phyloP scores from a whole-genome alignment of 495 filamentous ascomycete genomes.

The Pyrenopolyporus hunteri region DNA sequence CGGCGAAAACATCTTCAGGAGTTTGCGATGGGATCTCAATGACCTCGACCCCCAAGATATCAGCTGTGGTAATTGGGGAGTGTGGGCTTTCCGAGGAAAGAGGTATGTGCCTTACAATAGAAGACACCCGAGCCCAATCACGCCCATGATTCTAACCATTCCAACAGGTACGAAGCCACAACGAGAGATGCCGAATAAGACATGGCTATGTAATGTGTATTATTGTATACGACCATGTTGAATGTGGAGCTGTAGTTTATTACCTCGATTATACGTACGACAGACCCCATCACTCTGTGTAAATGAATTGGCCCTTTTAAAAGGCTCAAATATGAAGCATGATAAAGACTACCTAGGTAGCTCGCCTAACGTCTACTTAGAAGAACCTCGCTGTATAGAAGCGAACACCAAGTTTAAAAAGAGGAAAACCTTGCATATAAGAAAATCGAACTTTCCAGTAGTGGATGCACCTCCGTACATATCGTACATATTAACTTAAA shows the following conservation, averaged over 20 bases:
- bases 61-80: slow-evolving; percentile 93
- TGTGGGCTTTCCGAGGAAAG: slow-evolving; percentile 97
- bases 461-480: too few species aligned
- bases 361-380: background rate
- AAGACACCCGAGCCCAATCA: background rate
- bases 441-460: background rate
- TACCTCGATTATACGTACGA: slow-evolving; percentile 1
- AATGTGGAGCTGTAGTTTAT: slow-evolving; percentile 6
- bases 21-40: slow-evolving; percentile 95
- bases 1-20: slow-evolving; percentile 92
- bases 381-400: slow-evolving; percentile 1
- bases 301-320: background rate
- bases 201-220: background rate
- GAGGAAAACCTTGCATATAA: too few species aligned
- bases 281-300: background rate
- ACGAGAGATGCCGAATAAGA: slow-evolving; percentile 50
- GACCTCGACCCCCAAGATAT: slow-evolving; percentile 94
- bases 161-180: slow-evolving; percentile 66
- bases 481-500: too few species aligned
- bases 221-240: slow-evolving; percentile 3
- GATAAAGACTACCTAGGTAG: too few species aligned
- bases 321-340: too few species aligned
- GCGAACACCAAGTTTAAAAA: background rate
- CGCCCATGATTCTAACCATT: slow-evolving; percentile 39
- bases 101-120: slow-evolving; percentile 65